Evolutionary conservation across 2,329 filamentous ascomycete species (phyloP), one percentile per base, ranked within the genome.

Genomic region (Bipolaris cookei): DNA sequence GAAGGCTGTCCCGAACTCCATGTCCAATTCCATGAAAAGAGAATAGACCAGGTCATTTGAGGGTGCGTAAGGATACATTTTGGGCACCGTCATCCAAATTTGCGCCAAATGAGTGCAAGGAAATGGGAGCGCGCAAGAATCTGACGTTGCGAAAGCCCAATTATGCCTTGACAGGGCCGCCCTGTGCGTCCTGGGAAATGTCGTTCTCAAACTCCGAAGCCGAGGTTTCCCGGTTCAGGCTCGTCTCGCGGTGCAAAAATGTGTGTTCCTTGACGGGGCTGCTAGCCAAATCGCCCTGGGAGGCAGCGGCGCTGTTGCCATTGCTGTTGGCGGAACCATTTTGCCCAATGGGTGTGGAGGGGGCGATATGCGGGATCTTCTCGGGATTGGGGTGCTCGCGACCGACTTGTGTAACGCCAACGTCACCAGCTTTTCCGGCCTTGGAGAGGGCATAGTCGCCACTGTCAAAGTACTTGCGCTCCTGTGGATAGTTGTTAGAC

Each of bases 401-500:
- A 72, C 95, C 95, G 73, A 99, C 91, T 72, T 90, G 90, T 74
- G 94, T 96, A 59, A 96, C 91, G 74, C 96, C 94, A 72, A 95
- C 90, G 75, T 95, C 90, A 73, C 93, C 91, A 77, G 92, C 92
- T 82, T 98, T 98, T 79, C 95, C 95, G 58, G 95, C 95, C 83
- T 97, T 97, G 79, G 90, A 94, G 81, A 97, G 90, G 74, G 93
- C 93, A 73, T 97, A 97, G 82, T 97, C 92, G 74, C 92, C 93
- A 59, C 90, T 95, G 82, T 97, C 92, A 79, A 97, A 97, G 82
- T 97, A 97, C 82, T 78, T 99, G 83, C 95, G 93, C 79, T 98
- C 95, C 86, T 88, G 68, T 28, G 37, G 28, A 49, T 23, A 7
- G 13, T 8, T 41, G 48, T 67, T 25, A 65, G 62, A 43, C 38